Evolutionary conservation across 495 filamentous ascomycete genomes (phyloP), one percentile per base, ranked within the genome.

Genomic region (Penicillium lagena): DNA sequence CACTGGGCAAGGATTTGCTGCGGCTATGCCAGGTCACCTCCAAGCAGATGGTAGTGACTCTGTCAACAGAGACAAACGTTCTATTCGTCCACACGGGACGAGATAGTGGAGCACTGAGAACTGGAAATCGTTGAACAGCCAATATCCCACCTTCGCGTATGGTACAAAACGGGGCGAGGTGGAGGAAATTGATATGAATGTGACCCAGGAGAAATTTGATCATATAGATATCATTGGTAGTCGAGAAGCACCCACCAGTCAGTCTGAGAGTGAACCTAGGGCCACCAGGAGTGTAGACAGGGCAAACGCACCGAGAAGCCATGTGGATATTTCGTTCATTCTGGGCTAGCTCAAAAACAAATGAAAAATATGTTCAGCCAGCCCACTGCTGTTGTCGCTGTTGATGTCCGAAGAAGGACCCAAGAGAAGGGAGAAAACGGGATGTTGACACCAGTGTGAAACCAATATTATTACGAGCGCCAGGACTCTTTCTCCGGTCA

Each of bases 1-100:
- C 56, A n/a, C 36, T 67, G 10, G 59, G 48, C 8, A 67, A 59
- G 47, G 65, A 49, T 0, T 56, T 63, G 33, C 33, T 71, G 30
- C 67, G 63, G 3, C 51, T 66, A 39, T 40, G 68, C 9, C 62
- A 68, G 33, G 38, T 66, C 2, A 60, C 57, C 0, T 58, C 62
- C 9, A 58, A 40, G 12, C 53, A 65, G 28, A 54, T 50, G 45
- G 35, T 55, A 11, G 50, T 64, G 7, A 37, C 35, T 0, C 50
- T 68, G 0, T 65, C 67, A 6, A 14, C 49, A 11, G 63, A 67
- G 22, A 59, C 60, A 17, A 49, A 58, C 2, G 43, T 51, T 7
- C 51, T 67, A 1, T 65, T 66, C 35, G 43, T 36, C 4, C 51
- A 63, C 66, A 68, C 33, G 60, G 58, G 35, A 49, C 33, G 5